phyloP scores from a whole-genome alignment of 2,329 filamentous ascomycete species.

The Talaromyces verruculosus region DNA sequence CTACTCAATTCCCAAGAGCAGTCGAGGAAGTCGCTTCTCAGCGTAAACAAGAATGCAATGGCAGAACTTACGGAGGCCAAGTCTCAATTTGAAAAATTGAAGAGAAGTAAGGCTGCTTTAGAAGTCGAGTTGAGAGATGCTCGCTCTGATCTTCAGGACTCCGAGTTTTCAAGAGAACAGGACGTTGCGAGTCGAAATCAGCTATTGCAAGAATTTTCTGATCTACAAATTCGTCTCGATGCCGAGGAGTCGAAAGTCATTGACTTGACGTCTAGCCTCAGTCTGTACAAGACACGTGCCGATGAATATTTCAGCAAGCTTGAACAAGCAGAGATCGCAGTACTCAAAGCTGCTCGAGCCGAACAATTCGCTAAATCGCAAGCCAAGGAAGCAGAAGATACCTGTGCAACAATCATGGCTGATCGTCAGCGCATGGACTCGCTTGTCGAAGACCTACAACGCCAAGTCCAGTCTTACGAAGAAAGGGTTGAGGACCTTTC shows the following conservation, averaged over 20 bases:
- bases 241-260: slow-evolving; percentile 80
- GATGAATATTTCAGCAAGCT: slow-evolving; percentile 98
- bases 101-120: slow-evolving; percentile 72
- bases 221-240: slow-evolving; percentile 89
- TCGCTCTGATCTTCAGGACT: slow-evolving; percentile 78
- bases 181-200: slow-evolving; percentile 85
- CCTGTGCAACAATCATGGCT: slow-evolving; percentile 83
- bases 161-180: slow-evolving; percentile 75
- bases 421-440: slow-evolving; percentile 89
- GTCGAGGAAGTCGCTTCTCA: slow-evolving; percentile 74
- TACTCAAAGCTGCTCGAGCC: slow-evolving; percentile 85
- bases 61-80: slow-evolving; percentile 85
- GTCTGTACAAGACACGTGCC: slow-evolving; percentile 84
- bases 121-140: slow-evolving; percentile 87
- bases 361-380: slow-evolving; percentile 93
- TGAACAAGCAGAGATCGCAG: slow-evolving; percentile 93
- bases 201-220: slow-evolving; percentile 85
- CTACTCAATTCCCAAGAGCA: slow-evolving; percentile 91
- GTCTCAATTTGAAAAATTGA: slow-evolving; percentile 79
- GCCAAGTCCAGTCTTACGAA: slow-evolving; percentile 84
- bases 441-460: slow-evolving; percentile 83
- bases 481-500: slow-evolving; percentile 89
- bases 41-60: slow-evolving; percentile 81
- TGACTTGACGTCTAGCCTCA: slow-evolving; percentile 80
- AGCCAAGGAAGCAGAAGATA: slow-evolving; percentile 86